Evolutionary conservation across 1,284 basidiomycete genomes (phyloP), one percentile per base, ranked within the genome.

Genomic region (Fomitopsis palustris): DNA sequence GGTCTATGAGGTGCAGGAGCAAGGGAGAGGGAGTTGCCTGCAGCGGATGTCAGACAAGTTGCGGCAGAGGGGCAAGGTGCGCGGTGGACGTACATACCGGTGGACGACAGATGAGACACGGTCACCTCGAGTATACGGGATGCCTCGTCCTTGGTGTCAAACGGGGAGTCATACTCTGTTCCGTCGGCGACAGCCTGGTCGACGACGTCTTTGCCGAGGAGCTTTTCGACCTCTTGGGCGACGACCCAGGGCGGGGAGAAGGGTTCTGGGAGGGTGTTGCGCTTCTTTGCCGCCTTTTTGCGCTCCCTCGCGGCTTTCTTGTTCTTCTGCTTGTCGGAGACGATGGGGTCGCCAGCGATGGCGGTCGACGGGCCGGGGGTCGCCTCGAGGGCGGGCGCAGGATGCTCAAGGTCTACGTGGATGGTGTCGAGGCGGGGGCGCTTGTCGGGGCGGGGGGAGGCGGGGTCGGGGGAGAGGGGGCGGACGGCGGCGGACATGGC

Each of bases 201-300:
- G 0, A 90, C 84, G 19, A 75, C 75, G 21, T 86, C 83, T 47
- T 75, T 58, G 1, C 92, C 93, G 1, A 96, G 77, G 6, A 94
- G 76, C 8, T 79, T 80, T 33, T 82, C 71, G 25, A 93, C 81
- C 64, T 96, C 93, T 52, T 79, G 82, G 72, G 82, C 86, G 37
- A 92, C 76, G 2, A 95, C 88, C 68, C 95, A 92, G 47, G 89
- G 90, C 2, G 81, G 64, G 1, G 90, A 87, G 67, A 83, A 90
- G 1, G 81, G 76, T 61, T 92, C 90, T 1, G 87, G 84, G 4
- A 81, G 62, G 64, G 49, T 31, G 63, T 66, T 25, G 8, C 10
- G 19, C 21, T 16, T 47, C 53, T 60, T 63, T 21, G 19, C 31
- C 1, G 27, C 33, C 45, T 58, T 60, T 39, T 61, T 37, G 8